These are phyloP conservation scores for Pontederia paniculata DNA, from an alignment of 176 grass and related monocot genomes.

Conservation along the genomic window DNA sequence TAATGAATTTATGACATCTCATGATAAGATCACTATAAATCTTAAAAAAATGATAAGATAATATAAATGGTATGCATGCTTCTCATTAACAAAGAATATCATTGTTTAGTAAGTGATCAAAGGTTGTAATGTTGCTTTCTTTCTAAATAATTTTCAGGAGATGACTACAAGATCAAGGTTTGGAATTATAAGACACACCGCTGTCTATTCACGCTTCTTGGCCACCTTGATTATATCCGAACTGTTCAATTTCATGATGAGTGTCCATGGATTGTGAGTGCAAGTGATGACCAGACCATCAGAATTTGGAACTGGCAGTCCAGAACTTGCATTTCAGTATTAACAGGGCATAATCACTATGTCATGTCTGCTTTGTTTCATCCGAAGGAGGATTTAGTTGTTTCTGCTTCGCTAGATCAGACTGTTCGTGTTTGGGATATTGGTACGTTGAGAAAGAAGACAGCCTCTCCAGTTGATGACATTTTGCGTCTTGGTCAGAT, in stretches of 20 bases:
- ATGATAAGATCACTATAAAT: too few species aligned
- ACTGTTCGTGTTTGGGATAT: conserved; percentile 93
- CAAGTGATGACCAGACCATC: conserved; percentile 82
- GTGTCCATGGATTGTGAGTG: conserved; percentile 77
- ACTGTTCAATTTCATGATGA: conserved; percentile 83
- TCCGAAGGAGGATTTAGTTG: conserved; percentile 81
- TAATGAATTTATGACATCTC: too few species aligned
- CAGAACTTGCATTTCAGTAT: conserved; percentile 58
- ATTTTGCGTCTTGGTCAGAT: conserved; percentile 72
- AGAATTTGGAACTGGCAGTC: conserved; percentile 97
- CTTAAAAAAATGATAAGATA: too few species aligned
- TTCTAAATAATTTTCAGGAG: conserved; percentile 40
- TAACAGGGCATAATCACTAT: conserved; percentile 91
- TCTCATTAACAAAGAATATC: too few species aligned
- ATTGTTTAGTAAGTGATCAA: neutral
- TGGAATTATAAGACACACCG: conserved; percentile 94
- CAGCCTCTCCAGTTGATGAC: conserved; percentile 63
- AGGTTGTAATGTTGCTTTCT: neutral
- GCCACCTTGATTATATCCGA: conserved; percentile 86
- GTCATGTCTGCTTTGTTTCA: conserved; percentile 93
- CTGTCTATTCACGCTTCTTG: conserved; percentile 83
- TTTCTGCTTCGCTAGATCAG: conserved; percentile 82
- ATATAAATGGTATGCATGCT: too few species aligned
- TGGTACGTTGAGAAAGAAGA: conserved; percentile 55
- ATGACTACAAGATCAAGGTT: conserved; percentile 95